phyloP scores from a whole-genome alignment of 75 land plant species.

The Larix kaempferi region DNA sequence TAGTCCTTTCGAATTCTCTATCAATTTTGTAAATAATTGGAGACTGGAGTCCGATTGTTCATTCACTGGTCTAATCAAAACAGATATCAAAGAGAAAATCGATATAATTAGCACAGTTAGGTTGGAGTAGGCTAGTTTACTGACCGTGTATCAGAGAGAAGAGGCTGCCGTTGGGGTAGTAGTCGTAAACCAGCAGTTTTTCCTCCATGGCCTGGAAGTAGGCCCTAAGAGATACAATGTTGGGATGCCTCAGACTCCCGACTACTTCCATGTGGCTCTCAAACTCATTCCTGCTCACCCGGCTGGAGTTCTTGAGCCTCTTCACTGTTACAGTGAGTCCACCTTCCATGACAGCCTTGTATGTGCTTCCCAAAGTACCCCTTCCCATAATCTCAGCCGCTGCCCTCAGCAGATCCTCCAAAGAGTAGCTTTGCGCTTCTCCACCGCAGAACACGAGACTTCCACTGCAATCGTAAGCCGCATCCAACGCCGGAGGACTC shows the following conservation, averaged over 20 bases:
- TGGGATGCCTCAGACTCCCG: conserved; percentile 27
- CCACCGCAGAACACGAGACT: conserved; percentile 10
- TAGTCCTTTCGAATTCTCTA: too few species aligned
- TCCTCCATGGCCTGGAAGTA: conserved; percentile 48
- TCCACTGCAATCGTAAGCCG: not conserved
- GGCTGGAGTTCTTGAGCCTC: conserved; percentile 32
- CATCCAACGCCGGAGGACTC: not conserved
- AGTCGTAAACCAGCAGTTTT: conserved; percentile 38
- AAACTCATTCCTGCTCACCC: conserved; percentile 19
- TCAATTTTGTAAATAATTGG: too few species aligned
- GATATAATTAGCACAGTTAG: too few species aligned
- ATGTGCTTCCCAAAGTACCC: conserved; percentile 35
- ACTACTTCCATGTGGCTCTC: conserved; percentile 21
- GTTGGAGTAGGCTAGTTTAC: not conserved
- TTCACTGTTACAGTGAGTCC: conserved; percentile 32
- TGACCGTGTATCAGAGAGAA: conserved; percentile 44
- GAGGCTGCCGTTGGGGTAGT: conserved; percentile 43
- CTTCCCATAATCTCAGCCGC: conserved; percentile 42
- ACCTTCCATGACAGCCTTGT: conserved; percentile 32
- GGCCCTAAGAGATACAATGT: conserved; percentile 31
- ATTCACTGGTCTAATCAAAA: too few species aligned
- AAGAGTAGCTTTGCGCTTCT: conserved; percentile 3
- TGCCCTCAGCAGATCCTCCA: conserved; percentile 48
- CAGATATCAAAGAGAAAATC: too few species aligned
- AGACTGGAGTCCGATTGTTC: too few species aligned